Evolutionary conservation across 176 grass and related monocot genomes (phyloP), one percentile per base, ranked within the genome.

Genomic region (Oryza brachyantha): DNA sequence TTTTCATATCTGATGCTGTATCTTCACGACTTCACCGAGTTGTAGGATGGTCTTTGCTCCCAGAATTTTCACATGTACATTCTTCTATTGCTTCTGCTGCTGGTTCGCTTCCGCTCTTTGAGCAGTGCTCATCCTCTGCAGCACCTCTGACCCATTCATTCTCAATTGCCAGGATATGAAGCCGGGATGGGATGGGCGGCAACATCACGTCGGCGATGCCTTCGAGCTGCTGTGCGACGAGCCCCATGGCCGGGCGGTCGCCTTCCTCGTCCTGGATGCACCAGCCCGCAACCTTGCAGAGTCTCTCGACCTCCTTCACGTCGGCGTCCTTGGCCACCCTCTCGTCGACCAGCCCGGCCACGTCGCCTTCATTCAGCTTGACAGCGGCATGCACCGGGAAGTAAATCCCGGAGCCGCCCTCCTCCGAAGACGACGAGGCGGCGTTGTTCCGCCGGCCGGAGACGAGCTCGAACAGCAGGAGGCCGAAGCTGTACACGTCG

Each of bases 401-500:
- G 86, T 88, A 88, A 42, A 61, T 10, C 3, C 35, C 45, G 25
- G 50, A 35, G 70, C 69, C 31, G 9, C 61, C 75, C 29, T 66
- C 63, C 6, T 21, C 57, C 12, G 57, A 35, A 1, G 68, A 69
- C 13, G 10, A 25, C 12, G 55, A 34, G 1, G 62, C 57, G 19
- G 7, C 31, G 9, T 35, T 88, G 86, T 88, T 92, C 54, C 86
- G 86, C 55, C 74, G 65, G 32, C 86, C 82, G 4, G 90, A 92
- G 46, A 88, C 19, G 36, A 92, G 79, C 68, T 92, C 85, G 7
- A 88, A 81, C 27, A 88, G 70, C 74, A 88, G 25, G 54, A 88
- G 46, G 16, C 90, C 90, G 31, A 86, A 88, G 57, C 78, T 88
- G 75, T 85, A 92, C 39, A 88, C 86, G 39, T 88, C 90, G 7